Conservation (phyloP, 306 rosid genomes). For the Urtica urens region DNA sequence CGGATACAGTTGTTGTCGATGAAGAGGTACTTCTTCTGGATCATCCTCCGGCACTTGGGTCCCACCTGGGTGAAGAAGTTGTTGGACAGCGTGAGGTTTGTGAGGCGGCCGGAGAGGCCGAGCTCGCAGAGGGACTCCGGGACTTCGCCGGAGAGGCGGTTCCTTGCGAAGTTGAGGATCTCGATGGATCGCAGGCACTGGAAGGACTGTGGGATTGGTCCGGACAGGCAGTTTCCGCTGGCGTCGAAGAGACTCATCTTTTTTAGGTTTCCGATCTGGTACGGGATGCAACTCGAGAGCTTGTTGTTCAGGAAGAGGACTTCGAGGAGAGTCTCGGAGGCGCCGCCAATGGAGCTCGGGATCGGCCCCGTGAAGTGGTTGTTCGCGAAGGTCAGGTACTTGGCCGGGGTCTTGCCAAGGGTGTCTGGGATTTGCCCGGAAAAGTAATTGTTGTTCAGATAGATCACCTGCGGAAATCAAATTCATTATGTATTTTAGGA, state of each 20-base stretch:
- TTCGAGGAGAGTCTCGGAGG: constrained; percentile 33
- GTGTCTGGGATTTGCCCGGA: constrained; percentile 23
- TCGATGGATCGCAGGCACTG: constrained; percentile 39
- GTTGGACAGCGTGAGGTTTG: constrained; percentile 20
- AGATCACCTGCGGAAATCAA: constrained; percentile 37
- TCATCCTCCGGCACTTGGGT: constrained; percentile 40
- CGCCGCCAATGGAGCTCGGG: constrained; percentile 45
- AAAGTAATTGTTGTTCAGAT: constrained; percentile 55
- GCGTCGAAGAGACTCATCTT: constrained; percentile 44
- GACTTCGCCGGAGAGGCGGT: constrained; percentile 37
- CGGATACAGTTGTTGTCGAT: constrained; percentile 48
- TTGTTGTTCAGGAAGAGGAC: constrained; percentile 51
- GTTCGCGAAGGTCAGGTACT: constrained; percentile 56
- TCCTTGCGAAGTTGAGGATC: constrained; percentile 27
- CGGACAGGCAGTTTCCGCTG: constrained; percentile 30
- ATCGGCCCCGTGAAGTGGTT: constrained; percentile 43
- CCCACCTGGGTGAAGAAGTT: constrained; percentile 59
- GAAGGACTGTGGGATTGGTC: constrained; percentile 67
- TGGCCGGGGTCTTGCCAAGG: constrained; percentile 48
- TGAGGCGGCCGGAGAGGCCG: constrained; percentile 12
- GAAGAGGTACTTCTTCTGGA: constrained; percentile 25
- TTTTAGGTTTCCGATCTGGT: constrained; percentile 45
- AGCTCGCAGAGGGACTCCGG: constrained; percentile 57
- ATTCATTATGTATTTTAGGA: no score
- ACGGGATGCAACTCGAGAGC: constrained; percentile 52